Conservation (phyloP, 495 filamentous ascomycete species). For the Penicillium ochrochloron region DNA sequence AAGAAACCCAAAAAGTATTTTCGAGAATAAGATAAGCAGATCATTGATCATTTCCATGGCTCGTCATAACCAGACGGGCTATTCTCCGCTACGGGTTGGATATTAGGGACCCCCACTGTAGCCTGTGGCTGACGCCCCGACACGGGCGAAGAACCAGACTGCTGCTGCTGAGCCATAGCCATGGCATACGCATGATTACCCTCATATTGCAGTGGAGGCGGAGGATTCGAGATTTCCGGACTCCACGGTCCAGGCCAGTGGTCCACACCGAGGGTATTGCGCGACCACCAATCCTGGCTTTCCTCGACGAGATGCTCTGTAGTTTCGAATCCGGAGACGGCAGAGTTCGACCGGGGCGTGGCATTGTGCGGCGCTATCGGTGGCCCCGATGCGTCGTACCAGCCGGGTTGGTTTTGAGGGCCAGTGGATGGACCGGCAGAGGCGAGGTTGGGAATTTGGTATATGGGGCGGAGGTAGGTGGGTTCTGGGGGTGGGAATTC, state of each 20-base stretch:
- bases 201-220: constrained; percentile 18
- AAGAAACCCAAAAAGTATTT: too few species aligned
- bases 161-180: constrained; percentile 21
- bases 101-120: constrained; percentile 8
- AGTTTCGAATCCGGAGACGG: constrained; percentile 47
- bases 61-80: constrained; percentile 15
- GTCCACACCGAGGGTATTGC: constrained; percentile 53
- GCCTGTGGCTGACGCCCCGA: constrained; percentile 18
- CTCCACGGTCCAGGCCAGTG: constrained; percentile 47
- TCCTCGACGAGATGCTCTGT: constrained; percentile 56
- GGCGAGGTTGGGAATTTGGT: constrained; percentile 25
- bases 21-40: neutral
- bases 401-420: constrained; percentile 23
- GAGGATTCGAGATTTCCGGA: constrained; percentile 6
- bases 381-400: constrained; percentile 33
- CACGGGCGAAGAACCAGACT: constrained; percentile 2
- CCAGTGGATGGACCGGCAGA: constrained; percentile 21
- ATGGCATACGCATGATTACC: constrained; percentile 14
- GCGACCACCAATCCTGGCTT: constrained; percentile 64
- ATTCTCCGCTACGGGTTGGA: constrained; percentile 6
- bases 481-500: constrained; percentile 41
- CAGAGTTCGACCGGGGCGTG: constrained; percentile 34
- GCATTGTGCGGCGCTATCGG: constrained; percentile 28
- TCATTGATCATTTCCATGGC: constrained; percentile 22
- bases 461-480: constrained; percentile 40